Percentiles rank a stretch among this genome's conserved stretches.
phyloP scores from a whole-genome alignment of 805 yeast species.

The Scheffersomyces coipomensis region DNA sequence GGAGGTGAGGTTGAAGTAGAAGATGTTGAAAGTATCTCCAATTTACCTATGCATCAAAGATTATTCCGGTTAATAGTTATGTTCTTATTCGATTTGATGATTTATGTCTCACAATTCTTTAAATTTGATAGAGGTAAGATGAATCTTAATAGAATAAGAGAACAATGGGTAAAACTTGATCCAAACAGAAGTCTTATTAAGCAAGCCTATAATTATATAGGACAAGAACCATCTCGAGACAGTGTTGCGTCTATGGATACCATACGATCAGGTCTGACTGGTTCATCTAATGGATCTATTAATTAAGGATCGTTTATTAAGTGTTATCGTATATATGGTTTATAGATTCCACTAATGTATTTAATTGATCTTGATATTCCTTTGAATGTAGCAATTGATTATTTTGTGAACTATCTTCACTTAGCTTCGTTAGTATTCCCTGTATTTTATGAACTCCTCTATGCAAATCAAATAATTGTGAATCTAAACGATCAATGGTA shows the following conservation, averaged over 20 bases:
- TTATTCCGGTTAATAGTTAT: slow-evolving; percentile 22
- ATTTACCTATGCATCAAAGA: slow-evolving; percentile 3
- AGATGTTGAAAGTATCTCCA: not conserved
- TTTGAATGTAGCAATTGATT: slow-evolving; percentile 6
- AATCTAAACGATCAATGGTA: slow-evolving; percentile 11
- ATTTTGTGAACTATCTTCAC: not conserved
- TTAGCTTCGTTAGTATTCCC: slow-evolving; percentile 2
- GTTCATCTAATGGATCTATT: not conserved
- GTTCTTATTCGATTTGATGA: slow-evolving; percentile 32
- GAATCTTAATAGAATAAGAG: slow-evolving; percentile 42
- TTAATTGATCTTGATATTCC: slow-evolving; percentile 15
- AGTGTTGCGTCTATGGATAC: slow-evolving; percentile 8
- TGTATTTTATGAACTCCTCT: slow-evolving; percentile 6
- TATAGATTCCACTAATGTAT: slow-evolving; percentile 12
- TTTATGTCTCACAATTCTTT: slow-evolving; percentile 30
- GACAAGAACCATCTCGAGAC: slow-evolving; percentile 16
- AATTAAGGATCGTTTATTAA: not conserved
- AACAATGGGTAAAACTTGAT: slow-evolving; percentile 37
- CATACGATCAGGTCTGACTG: not conserved
- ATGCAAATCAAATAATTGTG: slow-evolving; percentile 10
- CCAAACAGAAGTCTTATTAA: slow-evolving; percentile 38
- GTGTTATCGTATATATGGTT: slow-evolving; percentile 11
- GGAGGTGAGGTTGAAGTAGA: slow-evolving; percentile 18
- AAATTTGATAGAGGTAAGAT: slow-evolving; percentile 39
- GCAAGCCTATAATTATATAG: slow-evolving; percentile 32